Evolutionary conservation across 108 stramenopile genomes (phyloP).

Genomic region (Aurantiochytrium sp.): DNA sequence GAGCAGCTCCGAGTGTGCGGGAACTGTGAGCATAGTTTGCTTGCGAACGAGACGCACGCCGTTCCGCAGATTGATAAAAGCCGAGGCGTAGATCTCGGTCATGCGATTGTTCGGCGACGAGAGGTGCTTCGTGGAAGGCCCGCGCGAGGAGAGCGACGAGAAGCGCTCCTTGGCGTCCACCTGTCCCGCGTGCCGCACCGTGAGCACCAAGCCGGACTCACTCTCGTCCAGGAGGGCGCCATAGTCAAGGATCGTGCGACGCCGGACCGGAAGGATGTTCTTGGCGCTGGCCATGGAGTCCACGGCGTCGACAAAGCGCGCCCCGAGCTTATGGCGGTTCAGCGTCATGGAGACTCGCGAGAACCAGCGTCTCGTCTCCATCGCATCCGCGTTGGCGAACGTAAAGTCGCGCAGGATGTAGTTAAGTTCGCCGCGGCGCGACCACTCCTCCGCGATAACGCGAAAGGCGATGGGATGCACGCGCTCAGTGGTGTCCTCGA

Average conservation of each 20-base stretch:
- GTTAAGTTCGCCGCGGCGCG: background rate
- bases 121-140: background rate
- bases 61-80: background rate
- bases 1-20: background rate
- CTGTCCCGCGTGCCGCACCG: background rate
- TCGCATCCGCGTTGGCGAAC: background rate
- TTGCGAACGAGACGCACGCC: background rate
- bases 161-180: background rate
- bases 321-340: background rate
- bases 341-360: slow-evolving; percentile 1
- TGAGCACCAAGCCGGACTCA: background rate
- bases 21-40: background rate
- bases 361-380: background rate
- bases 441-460: background rate
- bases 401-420: background rate
- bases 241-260: background rate
- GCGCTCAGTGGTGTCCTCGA: background rate
- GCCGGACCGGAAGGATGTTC: background rate
- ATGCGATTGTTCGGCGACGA: background rate
- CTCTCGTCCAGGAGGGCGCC: background rate
- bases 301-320: background rate
- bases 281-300: background rate
- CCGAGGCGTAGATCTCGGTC: background rate
- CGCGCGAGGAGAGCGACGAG: background rate
- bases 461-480: background rate